phyloP scores from a whole-genome alignment of 441 rosid genomes.

The Omphalea diandra region DNA sequence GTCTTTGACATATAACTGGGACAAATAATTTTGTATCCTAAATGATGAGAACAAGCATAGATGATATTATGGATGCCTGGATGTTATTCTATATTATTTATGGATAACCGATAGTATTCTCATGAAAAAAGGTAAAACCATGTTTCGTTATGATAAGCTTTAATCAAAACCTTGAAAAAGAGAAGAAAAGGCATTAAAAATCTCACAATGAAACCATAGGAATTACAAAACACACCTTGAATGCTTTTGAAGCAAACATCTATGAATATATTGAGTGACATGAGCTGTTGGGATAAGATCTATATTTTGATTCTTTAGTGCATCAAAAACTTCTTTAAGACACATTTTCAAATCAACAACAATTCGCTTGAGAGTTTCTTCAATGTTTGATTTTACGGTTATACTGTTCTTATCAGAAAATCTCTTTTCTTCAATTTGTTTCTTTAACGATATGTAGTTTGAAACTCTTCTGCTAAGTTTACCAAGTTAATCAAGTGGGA shows the following conservation, averaged over 20 bases:
- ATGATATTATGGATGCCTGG: not conserved
- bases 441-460: constrained; percentile 77
- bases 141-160: no score
- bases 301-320: constrained; percentile 92
- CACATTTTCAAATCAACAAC: constrained; percentile 75
- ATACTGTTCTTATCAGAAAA: constrained; percentile 82
- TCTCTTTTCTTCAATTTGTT: constrained; percentile 83
- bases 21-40: constrained; percentile 78
- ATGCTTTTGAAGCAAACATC: constrained; percentile 96
- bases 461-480: constrained; percentile 94
- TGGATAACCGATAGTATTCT: not conserved
- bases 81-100: not conserved
- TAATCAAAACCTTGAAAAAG: not conserved
- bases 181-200: not conserved
- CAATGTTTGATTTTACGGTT: constrained; percentile 88
- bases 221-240: constrained; percentile 49
- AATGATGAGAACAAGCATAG: constrained; percentile 17
- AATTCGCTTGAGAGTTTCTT: constrained; percentile 88
- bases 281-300: constrained; percentile 97
- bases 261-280: constrained; percentile 92
- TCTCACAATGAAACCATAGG: not conserved
- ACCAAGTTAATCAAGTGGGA: constrained; percentile 94
- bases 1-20: constrained; percentile 84
- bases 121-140: not conserved
- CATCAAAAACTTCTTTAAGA: constrained; percentile 88